Evolutionary conservation across 495 filamentous ascomycete genomes (phyloP), one percentile per base, ranked within the genome.

Genomic region (Lophiostoma macrostomum): DNA sequence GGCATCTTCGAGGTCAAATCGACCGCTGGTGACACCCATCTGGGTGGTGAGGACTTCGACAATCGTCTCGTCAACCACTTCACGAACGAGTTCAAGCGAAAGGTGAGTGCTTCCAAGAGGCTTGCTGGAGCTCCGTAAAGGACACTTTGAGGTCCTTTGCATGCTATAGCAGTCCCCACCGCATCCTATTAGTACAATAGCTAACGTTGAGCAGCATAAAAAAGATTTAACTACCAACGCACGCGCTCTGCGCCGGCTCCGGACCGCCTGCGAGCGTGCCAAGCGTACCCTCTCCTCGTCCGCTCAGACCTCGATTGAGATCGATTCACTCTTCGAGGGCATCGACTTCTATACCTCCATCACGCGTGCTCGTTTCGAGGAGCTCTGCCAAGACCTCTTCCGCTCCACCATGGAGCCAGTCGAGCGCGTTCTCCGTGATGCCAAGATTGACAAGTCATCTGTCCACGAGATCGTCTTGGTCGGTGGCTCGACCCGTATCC

Each of bases 1-100:
- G 93, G 93, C 83, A 94, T 97, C 73, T 97, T 97, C 81, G 95
- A 95, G 67, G 93, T 98, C 71, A 95, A 91, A 80, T 87, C 93
- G 29, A 97, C 93, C 56, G 93, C 94, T 66, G 93, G 93, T 86
- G 93, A 98, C 70, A 98, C 93, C 67, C 93, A 97, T 74, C 79
- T 97, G 75, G 93, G 94, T 83, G 93, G 94, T 74, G 90, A 96
- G 75, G 94, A 98, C 76, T 97, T 97, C 70, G 93, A 98, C 74
- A 96, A 91, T 76, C 91, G 91, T 72, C 81, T 98, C 23, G 83
- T 98, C 49, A 94, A 95, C 68, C 86, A 96, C 80, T 96, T 95
- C 76, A 88, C 89, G 65, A 84, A 83, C 55, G 90, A 96, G 64
- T 97, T 97, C 86, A 88, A 86, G 63, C 69, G 87, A 4, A 95